Evolutionary conservation across 257 asterid genomes (phyloP).

Genomic region (Solanum appendiculatum): DNA sequence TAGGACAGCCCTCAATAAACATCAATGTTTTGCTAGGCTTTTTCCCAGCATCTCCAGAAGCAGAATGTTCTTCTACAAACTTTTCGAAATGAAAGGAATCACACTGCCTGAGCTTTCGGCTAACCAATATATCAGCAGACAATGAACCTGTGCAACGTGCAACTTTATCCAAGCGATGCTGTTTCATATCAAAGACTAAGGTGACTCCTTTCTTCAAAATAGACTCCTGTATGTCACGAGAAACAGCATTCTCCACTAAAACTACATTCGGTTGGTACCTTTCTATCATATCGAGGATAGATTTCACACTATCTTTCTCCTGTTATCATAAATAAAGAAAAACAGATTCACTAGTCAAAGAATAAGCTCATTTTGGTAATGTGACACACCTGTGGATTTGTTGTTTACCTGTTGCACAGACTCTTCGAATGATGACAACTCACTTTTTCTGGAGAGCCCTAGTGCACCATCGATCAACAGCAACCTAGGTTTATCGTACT

Average conservation of each 20-base stretch:
- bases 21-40: constrained; percentile 71
- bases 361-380: background rate
- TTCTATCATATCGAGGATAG: constrained; percentile 67
- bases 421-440: constrained; percentile 60
- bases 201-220: constrained; percentile 79
- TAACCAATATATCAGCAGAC: constrained; percentile 42
- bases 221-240: constrained; percentile 85
- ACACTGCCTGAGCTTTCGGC: constrained; percentile 69
- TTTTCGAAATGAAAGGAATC: constrained; percentile 73
- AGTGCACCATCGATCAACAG: constrained; percentile 74
- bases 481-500: constrained; percentile 67
- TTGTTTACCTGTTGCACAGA: constrained; percentile 70
- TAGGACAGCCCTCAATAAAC: constrained; percentile 88
- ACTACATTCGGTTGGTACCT: constrained; percentile 80
- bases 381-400: background rate
- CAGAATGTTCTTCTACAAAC: constrained; percentile 76
- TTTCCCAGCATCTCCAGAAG: constrained; percentile 55
- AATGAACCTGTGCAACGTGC: constrained; percentile 76
- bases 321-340: constrained; percentile 16
- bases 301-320: constrained; percentile 61
- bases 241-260: constrained; percentile 89
- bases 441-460: constrained; percentile 57
- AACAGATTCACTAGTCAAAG: background rate
- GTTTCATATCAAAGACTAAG: constrained; percentile 88
- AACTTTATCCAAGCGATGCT: constrained; percentile 84